phyloP scores from a whole-genome alignment of 495 filamentous ascomycete species.

The Penicillium angulare region DNA sequence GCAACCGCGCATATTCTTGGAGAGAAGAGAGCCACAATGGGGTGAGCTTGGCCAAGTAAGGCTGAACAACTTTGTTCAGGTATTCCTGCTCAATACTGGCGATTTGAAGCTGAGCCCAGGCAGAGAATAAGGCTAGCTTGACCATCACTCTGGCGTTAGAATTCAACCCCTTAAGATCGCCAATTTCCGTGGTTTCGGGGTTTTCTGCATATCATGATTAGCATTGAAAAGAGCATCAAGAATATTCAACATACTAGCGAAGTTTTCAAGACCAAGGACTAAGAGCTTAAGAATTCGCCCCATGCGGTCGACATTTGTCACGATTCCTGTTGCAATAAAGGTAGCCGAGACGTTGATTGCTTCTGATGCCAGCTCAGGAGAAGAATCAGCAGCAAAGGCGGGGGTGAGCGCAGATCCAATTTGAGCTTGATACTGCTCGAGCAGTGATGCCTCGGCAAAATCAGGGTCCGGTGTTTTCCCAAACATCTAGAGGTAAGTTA shows the following conservation, averaged over 20 bases:
- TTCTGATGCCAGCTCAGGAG: conserved; percentile 89
- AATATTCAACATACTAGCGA: conserved; percentile 50
- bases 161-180: conserved; percentile 88
- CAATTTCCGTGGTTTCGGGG: conserved; percentile 79
- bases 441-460: conserved; percentile 88
- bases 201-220: conserved; percentile 39
- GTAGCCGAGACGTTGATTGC: conserved; percentile 97
- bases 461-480: conserved; percentile 94
- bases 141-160: conserved; percentile 98
- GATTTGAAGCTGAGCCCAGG: conserved; percentile 98
- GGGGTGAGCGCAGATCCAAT: conserved; percentile 95
- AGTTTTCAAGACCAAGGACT: conserved; percentile 88
- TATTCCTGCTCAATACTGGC: conserved; percentile 92
- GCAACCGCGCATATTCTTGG: conserved; percentile 86
- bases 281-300: conserved; percentile 92
- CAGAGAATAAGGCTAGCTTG: conserved; percentile 93
- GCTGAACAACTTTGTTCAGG: conserved; percentile 82
- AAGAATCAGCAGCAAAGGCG: conserved; percentile 93
- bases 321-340: conserved; percentile 95
- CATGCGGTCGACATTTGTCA: conserved; percentile 97
- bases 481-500: conserved; percentile 59
- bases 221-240: background rate
- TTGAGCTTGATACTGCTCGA: conserved; percentile 98
- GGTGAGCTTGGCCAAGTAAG: conserved; percentile 82
- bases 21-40: conserved; percentile 92